Evolutionary conservation across 75 land plant species (phyloP), one percentile per base, ranked within the genome.

Genomic region (Chamaecyparis obtusa): DNA sequence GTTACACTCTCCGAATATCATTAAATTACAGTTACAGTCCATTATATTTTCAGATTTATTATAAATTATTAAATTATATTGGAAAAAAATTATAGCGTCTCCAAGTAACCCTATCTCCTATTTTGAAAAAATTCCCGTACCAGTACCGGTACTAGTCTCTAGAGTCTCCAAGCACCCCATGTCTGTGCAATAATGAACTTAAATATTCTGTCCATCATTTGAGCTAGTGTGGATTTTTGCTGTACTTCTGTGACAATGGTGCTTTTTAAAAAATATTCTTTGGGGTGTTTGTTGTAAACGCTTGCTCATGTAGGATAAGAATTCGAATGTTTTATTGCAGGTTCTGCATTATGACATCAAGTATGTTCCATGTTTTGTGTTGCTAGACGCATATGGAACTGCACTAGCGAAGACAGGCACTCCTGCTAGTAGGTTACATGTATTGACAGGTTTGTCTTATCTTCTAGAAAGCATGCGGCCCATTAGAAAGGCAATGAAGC

Each of bases 351-450:
- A 98, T 87, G 99, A 98, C 72, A 94, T 98, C 46, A 93, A 86
- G 85, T 96, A 98, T 88, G 99, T 98, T n/a, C 99, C 99, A 83
- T 98, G 99, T 89, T 98, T 98, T 88, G 97, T 98, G 87, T 90
- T 98, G 74, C 87, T 98, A 82, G 99, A 98, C 88, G 92, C 95
- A 85, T 67, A 90, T 79, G 99, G 99, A 72, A 94, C 87, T 64
- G 99, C 97, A 21, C 83, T 96, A 27, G 97, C 96, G 32, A 98
- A 96, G 89, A 96, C 99, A 5, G 95, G 97, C 39, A 89, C 96
- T 86, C 99, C 99, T 30, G 87, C 85, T 90, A 96, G 99, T 88
- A 91, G 99, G 48, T 83, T 88, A 19, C 99, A 98, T 93, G 99
- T 98, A 11, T 51, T 98, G 21, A 94, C 95, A 39, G 99, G 99